These are phyloP conservation scores for Hypoxylon sp. DNA, from an alignment of 2,329 filamentous ascomycete genomes.

Conservation along the genomic window DNA sequence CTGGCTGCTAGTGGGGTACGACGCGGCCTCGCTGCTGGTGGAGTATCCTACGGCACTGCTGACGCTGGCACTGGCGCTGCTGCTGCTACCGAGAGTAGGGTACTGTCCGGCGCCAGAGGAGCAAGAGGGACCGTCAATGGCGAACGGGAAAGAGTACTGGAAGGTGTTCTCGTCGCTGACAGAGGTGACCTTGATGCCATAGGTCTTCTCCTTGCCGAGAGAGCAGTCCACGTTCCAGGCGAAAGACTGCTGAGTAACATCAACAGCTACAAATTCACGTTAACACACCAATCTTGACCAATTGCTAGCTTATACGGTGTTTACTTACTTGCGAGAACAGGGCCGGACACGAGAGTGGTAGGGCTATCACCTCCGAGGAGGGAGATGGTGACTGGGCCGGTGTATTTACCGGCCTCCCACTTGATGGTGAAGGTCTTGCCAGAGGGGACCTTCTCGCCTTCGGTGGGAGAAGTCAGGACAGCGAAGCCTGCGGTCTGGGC, in stretches of 20 bases:
- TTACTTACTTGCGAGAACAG: constrained; percentile 67
- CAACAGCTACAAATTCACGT: constrained; percentile 59
- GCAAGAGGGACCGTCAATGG: constrained; percentile 59
- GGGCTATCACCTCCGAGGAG: constrained; percentile 68
- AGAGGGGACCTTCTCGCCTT: constrained; percentile 62
- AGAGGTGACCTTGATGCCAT: constrained; percentile 71
- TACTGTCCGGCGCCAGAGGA: constrained; percentile 29
- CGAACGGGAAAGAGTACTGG: constrained; percentile 76
- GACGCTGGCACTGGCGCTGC: constrained; percentile 6
- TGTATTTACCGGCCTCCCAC: constrained; percentile 64
- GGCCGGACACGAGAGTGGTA: constrained; percentile 59
- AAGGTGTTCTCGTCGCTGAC: constrained; percentile 64
- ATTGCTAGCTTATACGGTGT: background rate
- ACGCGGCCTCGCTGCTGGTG: constrained; percentile 2
- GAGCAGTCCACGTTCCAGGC: constrained; percentile 65
- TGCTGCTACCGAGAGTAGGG: constrained; percentile 26
- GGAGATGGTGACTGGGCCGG: constrained; percentile 64
- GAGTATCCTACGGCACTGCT: constrained; percentile 2
- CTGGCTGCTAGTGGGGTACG: constrained; percentile 26
- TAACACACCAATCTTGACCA: constrained; percentile 35
- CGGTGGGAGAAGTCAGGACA: constrained; percentile 64
- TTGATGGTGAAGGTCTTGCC: constrained; percentile 66
- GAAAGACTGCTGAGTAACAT: constrained; percentile 63
- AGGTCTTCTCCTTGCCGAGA: constrained; percentile 64
- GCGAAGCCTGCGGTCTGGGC: constrained; percentile 72